Conservation (phyloP, 192 early-diverging fungal species). For the Gryganskiella cystojenkinii region DNA sequence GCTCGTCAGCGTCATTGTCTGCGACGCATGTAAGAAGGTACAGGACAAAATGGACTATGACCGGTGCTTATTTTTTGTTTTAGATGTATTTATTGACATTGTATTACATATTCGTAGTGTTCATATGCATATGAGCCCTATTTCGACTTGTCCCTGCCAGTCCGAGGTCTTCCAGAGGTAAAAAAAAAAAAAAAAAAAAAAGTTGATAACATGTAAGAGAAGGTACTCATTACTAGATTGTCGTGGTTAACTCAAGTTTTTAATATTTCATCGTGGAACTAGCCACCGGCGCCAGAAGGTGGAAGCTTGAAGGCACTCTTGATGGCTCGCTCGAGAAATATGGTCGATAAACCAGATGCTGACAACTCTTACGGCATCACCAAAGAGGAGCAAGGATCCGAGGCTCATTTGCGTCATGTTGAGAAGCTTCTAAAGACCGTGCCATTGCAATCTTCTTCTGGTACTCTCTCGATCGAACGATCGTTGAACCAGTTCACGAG, state of each 20-base stretch:
- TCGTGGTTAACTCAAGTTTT: too few species aligned
- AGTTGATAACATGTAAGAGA: too few species aligned
- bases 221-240: too few species aligned
- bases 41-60: not conserved
- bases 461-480: slow-evolving; percentile 37
- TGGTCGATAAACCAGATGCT: not conserved
- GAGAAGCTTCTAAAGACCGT: slow-evolving; percentile 43
- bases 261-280: too few species aligned
- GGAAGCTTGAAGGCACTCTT: slow-evolving; percentile 23
- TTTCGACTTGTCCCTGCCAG: slow-evolving; percentile 68
- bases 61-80: not conserved
- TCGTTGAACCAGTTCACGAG: slow-evolving; percentile 64
- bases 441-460: not conserved
- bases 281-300: not conserved
- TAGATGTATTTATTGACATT: not conserved
- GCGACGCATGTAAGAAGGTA: slow-evolving; percentile 68
- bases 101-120: slow-evolving; percentile 10
- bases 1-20: slow-evolving; percentile 73
- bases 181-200: too few species aligned
- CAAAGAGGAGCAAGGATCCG: slow-evolving; percentile 17
- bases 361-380: slow-evolving; percentile 27
- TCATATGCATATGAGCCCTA: slow-evolving; percentile 71
- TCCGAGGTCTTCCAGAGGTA: slow-evolving; percentile 33
- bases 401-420: slow-evolving; percentile 27
- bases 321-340: slow-evolving; percentile 11